These are phyloP conservation scores for Ustanciosporium gigantosporum DNA, from an alignment of 1,284 basidiomycete genomes.

Conservation along the genomic window DNA sequence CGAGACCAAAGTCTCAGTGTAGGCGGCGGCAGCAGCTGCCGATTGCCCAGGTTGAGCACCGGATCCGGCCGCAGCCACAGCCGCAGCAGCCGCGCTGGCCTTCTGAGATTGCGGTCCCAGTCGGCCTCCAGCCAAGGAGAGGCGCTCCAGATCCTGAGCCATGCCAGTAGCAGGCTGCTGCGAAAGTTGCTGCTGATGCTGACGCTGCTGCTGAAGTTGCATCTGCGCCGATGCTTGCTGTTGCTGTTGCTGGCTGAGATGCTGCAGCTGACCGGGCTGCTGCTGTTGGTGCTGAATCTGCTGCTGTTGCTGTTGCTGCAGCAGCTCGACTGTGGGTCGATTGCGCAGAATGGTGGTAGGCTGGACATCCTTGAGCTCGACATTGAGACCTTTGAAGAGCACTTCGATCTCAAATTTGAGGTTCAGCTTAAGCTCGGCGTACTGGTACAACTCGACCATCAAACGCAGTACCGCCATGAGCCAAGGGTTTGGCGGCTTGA, in stretches of 20 bases:
- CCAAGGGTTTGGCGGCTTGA: constrained; percentile 97
- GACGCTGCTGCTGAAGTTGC: constrained; percentile 34
- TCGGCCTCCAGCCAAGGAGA: constrained; percentile 31
- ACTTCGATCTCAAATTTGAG: constrained; percentile 99
- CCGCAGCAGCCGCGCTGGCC: constrained; percentile 30
- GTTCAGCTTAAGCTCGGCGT: constrained; percentile 93
- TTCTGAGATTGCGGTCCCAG: constrained; percentile 31
- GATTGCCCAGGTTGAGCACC: constrained; percentile 35
- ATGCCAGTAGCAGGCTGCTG: constrained; percentile 39
- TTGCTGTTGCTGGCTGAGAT: constrained; percentile 42
- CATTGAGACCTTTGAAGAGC: constrained; percentile 85
- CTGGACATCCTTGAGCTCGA: constrained; percentile 85
- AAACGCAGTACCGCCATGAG: constrained; percentile 90
- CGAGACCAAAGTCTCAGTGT: constrained; percentile 66
- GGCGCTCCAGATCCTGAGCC: constrained; percentile 45
- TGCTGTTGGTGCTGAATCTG: constrained; percentile 36
- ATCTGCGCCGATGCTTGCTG: constrained; percentile 30
- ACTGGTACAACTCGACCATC: constrained; percentile 93
- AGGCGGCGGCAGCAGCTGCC: constrained; percentile 56
- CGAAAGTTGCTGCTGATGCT: constrained; percentile 38
- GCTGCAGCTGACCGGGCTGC: constrained; percentile 25
- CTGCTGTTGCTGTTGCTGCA: constrained; percentile 33
- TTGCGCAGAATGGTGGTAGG: constrained; percentile 79
- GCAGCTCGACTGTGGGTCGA: constrained; percentile 52
- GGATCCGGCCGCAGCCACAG: constrained; percentile 34